phyloP scores from a whole-genome alignment of 1,284 basidiomycete species.

The Veloboletus limbatus region DNA sequence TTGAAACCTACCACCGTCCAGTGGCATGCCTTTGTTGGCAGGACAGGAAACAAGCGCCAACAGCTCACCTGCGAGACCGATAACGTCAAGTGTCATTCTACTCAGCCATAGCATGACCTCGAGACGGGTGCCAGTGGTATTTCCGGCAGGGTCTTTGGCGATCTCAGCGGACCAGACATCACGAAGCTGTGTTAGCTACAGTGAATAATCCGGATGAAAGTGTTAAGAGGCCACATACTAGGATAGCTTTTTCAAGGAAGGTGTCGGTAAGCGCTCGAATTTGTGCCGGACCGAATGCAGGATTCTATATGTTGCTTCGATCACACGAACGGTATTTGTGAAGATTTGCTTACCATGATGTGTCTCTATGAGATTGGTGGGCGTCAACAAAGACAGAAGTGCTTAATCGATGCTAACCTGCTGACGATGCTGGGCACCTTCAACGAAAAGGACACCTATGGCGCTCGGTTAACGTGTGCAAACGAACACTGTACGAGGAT shows the following conservation, averaged over 20 bases:
- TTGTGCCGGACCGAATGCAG: constrained; percentile 55
- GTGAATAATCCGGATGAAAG: neutral
- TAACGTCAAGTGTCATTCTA: constrained; percentile 62
- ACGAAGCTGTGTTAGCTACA: constrained; percentile 38
- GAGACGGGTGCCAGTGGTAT: constrained; percentile 26
- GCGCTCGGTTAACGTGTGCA: neutral
- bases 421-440: constrained; percentile 29
- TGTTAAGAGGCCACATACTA: constrained; percentile 33
- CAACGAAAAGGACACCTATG: constrained; percentile 23
- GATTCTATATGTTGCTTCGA: constrained; percentile 49
- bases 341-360: constrained; percentile 20
- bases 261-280: constrained; percentile 53
- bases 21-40: too few relatives aligned
- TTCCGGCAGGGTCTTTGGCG: constrained; percentile 19
- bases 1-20: neutral
- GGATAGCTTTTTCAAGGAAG: constrained; percentile 50
- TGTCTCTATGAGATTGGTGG: constrained; percentile 17
- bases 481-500: neutral
- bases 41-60: neutral
- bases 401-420: constrained; percentile 24
- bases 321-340: neutral
- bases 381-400: neutral
- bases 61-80: constrained; percentile 57
- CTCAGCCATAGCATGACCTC: constrained; percentile 57
- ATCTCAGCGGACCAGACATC: constrained; percentile 45